Base-by-base conservation (phyloP, 306 rosid genomes). In the Castanopsis chinensis region DNA sequence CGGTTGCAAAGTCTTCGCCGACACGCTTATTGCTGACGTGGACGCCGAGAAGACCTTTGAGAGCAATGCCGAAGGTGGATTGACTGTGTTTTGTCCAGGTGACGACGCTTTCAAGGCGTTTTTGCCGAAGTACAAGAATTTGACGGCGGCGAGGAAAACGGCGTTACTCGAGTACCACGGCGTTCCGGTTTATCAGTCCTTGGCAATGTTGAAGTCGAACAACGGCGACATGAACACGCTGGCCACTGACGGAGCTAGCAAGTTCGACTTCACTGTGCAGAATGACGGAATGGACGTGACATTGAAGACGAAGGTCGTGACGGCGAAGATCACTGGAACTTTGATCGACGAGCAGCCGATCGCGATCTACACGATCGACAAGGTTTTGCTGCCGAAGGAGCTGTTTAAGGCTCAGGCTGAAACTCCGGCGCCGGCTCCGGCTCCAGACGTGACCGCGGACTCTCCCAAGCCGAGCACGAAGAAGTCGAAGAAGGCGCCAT, bases 221-320 rank as follows among this genome's bases (percentile, higher is more conserved):
- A 92, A 94, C 27, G 99, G 99, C 1, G 17, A 53, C 5, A 67
- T 60, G 85, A 91, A 85, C 81, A 92, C 97, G n/a, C 73, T 94
- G 69, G 99, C 99, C 41, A 94, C 97, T 0, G 97, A 94, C 21
- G 93, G 97, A 3, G 91, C 93, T 0, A 81, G 30, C 68, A 92
- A 86, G 51, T 94, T 37, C 80, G 97, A 92, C 20, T 84, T 94
- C 83, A 87, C 90, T 0, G 94, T 94, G 12, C 99, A 94, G 67
- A 94, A 94, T 15, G 97, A 92, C 74, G 99, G 99, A 1, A 90
- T 87, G 5, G 71, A 72, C 14, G 93, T 94, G 4, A 91, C 97
- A 0, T 35, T 92, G 14, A 86, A 53, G 86, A 94, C 97, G 0
- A 90, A 69, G 81, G 17, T 72, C 6, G 84, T 76, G 10, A 91